These are phyloP conservation scores for Penicillium rolfsii DNA, from an alignment of 2,329 filamentous ascomycete species.

Conservation along the genomic window DNA sequence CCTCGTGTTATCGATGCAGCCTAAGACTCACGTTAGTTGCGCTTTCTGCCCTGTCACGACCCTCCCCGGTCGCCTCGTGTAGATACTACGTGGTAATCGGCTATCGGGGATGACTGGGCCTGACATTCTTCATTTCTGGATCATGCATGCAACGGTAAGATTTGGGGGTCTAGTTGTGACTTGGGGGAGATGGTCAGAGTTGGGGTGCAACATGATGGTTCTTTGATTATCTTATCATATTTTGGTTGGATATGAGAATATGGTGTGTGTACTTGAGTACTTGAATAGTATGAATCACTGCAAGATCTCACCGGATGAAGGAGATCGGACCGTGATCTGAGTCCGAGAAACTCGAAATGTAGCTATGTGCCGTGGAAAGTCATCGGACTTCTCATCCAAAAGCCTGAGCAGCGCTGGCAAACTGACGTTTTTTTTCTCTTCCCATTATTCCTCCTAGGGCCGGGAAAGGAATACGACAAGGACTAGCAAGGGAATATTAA, in stretches of 20 bases:
- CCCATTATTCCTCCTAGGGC: neutral
- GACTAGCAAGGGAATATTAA: too few relatives aligned
- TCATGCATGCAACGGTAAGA: slow-evolving; percentile 20
- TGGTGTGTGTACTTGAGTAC: too few relatives aligned
- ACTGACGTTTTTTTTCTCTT: neutral
- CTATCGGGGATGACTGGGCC: neutral
- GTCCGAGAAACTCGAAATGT: neutral
- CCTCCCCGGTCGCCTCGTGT: slow-evolving; percentile 17
- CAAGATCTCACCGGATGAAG: neutral
- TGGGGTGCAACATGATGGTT: neutral
- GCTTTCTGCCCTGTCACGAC: slow-evolving; percentile 5
- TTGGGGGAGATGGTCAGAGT: neutral
- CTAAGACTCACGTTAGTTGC: neutral
- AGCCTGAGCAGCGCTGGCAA: neutral
- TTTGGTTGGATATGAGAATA: too few relatives aligned
- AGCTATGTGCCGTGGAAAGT: neutral
- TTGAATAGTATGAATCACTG: neutral
- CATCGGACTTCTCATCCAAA: neutral
- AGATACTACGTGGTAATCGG: neutral
- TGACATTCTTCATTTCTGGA: neutral
- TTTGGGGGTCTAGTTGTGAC: neutral
- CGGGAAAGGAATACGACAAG: neutral
- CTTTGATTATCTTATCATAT: neutral
- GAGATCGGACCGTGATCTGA: neutral
- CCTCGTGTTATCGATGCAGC: neutral